A percentile compares a stretch with the other conserved stretches of the same genome.
Conservation (phyloP, 2,329 filamentous ascomycete species). For the Nothophoma quercina region DNA sequence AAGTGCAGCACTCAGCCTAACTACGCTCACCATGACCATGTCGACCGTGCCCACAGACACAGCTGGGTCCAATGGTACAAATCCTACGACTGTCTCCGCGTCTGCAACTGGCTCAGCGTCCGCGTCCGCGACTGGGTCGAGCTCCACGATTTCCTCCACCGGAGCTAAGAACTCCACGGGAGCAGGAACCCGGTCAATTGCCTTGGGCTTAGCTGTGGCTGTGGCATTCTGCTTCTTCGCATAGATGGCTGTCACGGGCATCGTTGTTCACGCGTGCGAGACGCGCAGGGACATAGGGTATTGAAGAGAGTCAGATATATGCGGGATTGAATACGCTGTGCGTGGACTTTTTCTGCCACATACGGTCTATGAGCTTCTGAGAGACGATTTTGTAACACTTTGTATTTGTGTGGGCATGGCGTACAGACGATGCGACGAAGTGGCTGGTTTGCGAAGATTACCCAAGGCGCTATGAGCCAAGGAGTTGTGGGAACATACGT, state of each 20-base stretch:
- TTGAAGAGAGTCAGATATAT: background rate
- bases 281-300: background rate
- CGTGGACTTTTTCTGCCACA: too few relatives aligned
- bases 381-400: background rate
- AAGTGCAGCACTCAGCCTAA: background rate
- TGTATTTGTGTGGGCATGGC: background rate
- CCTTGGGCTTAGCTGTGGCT: background rate
- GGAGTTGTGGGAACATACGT: background rate
- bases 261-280: background rate
- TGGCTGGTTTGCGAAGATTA: background rate
- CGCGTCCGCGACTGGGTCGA: background rate
- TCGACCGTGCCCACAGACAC: background rate
- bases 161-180: slow-evolving; percentile 7
- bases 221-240: slow-evolving; percentile 6
- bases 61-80: background rate
- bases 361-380: too few relatives aligned
- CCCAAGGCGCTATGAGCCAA: background rate
- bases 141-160: background rate
- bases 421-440: too few relatives aligned
- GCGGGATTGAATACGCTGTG: background rate
- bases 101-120: too few relatives aligned
- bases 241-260: background rate
- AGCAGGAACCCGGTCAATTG: background rate
- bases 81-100: too few relatives aligned
- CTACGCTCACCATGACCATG: background rate